Evolutionary conservation across 2,329 filamentous ascomycete genomes (phyloP), one percentile per base, ranked within the genome.

Genomic region (Verticillium albo-atrum): DNA sequence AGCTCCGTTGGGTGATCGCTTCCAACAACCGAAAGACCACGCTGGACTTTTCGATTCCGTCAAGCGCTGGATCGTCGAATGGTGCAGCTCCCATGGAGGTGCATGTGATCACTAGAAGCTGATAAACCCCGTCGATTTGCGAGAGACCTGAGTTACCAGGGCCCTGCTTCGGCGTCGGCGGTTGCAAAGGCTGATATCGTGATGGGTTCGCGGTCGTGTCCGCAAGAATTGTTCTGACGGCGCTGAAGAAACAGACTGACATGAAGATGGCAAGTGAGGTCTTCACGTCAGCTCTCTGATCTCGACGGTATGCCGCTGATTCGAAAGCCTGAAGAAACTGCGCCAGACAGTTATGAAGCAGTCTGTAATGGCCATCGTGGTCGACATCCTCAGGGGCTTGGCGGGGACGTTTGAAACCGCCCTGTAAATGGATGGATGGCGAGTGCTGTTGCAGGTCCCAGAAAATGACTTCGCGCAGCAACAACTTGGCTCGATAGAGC

Each of bases 171-270:
- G 53, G 62, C 61, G 9, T 30, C 58, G 15, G 60, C 58, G 20
- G 47, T 60, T 59, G 57, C 25, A 54, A 66, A 23, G 20, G 34
- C 37, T 60, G 54, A 28, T 56, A 60, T 34, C 61, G 62, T 20
- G 68, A 63, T 23, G 66, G 62, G 56, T 65, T 63, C 6, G 74
- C 71, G 25, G 74, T 71, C 34, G 81, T 71, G 58, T 84, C 80
- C 17, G 79, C 72, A 5, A 85, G 70, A 2, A 86, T 74, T 1
- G 82, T 82, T 55, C 79, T 78, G 23, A 81, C 76, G 28, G 82
- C 74, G 66, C 82, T 85, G 65, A 86, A 84, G n/a, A 86, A 79
- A 67, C 83, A 85, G 20, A 86, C 69, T 14, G 83, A 79, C 55
- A 82, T 72, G 61, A 85, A 83, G 4, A 78, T 68, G 2, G 83